Conservation (phyloP, 1,284 basidiomycete genomes). For the Polyporus tsugae region DNA sequence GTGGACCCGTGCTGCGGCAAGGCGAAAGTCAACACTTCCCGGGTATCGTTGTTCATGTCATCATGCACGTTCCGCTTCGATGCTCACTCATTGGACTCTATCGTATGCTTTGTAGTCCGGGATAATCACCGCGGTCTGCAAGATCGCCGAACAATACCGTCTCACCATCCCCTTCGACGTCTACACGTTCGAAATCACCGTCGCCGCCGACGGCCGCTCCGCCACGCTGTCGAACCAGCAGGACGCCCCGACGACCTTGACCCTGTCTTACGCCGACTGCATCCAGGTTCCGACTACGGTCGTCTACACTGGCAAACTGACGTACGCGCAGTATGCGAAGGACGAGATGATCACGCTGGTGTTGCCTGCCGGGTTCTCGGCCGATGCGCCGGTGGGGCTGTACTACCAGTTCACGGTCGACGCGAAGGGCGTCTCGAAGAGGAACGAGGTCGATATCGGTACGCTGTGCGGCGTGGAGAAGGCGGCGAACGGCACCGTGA, state of each 20-base stretch:
- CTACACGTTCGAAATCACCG: neutral
- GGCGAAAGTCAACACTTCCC: neutral
- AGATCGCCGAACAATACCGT: neutral
- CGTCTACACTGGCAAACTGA: slow-evolving; percentile 6
- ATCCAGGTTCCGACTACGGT: neutral
- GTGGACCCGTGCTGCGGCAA: neutral
- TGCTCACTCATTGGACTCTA: neutral
- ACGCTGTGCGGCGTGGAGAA: neutral
- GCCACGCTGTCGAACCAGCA: neutral
- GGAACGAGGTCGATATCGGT: neutral
- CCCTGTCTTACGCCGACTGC: neutral
- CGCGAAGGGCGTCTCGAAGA: neutral
- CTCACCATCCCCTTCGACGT: neutral
- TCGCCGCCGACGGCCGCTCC: neutral
- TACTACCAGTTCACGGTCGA: slow-evolving; percentile 3
- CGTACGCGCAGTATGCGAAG: neutral
- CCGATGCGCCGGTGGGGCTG: neutral
- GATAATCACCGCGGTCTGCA: neutral
- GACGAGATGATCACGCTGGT: neutral
- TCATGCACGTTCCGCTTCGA: neutral
- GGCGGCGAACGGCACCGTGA: neutral
- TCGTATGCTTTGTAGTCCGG: neutral
- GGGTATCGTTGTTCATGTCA: neutral
- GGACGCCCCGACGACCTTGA: neutral
- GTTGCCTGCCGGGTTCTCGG: neutral